Percentiles rank a stretch among this genome's conserved stretches.
Conservation (phyloP, 1,139 yeast species). For the Pichia sp. region DNA sequence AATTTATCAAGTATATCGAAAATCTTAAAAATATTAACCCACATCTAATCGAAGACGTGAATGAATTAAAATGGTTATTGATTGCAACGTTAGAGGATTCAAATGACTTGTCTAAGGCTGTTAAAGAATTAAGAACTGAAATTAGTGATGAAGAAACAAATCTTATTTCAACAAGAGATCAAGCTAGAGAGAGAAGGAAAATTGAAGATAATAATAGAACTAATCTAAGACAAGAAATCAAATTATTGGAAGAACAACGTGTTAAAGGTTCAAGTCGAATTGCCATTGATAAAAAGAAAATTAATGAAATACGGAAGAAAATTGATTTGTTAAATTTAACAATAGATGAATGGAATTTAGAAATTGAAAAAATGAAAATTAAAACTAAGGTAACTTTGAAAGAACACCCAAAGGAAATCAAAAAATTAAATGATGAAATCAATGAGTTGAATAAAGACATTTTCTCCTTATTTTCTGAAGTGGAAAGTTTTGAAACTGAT, state of each 20-base stretch:
- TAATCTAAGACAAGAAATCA: slow-evolving; percentile 42
- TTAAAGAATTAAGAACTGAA: slow-evolving; percentile 35
- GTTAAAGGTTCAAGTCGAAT: slow-evolving; percentile 30
- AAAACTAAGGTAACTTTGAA: slow-evolving; percentile 17
- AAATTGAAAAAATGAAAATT: slow-evolving; percentile 26
- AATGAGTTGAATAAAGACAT: slow-evolving; percentile 27
- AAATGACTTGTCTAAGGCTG: slow-evolving; percentile 36
- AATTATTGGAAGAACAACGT: slow-evolving; percentile 39
- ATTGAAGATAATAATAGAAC: slow-evolving; percentile 45
- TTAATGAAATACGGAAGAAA: slow-evolving; percentile 24
- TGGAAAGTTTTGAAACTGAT: slow-evolving; percentile 35
- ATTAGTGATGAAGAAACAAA: slow-evolving; percentile 36
- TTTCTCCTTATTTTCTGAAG: slow-evolving; percentile 22
- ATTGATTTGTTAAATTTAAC: slow-evolving; percentile 30
- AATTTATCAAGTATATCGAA: slow-evolving; percentile 19
- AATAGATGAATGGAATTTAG: slow-evolving; percentile 28
- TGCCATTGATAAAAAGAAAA: slow-evolving; percentile 26
- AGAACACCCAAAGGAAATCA: slow-evolving; percentile 21
- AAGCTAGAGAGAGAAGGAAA: slow-evolving; percentile 38
- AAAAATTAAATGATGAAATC: slow-evolving; percentile 21
- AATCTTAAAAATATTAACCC: slow-evolving; percentile 17
- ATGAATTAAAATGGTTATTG: slow-evolving; percentile 41
- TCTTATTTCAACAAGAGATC: slow-evolving; percentile 36
- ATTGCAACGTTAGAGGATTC: slow-evolving; percentile 46
- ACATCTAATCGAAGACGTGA: slow-evolving; percentile 36